Evolutionary conservation across 345 rosid species (phyloP).

Genomic region (Linum usitatissimum): DNA sequence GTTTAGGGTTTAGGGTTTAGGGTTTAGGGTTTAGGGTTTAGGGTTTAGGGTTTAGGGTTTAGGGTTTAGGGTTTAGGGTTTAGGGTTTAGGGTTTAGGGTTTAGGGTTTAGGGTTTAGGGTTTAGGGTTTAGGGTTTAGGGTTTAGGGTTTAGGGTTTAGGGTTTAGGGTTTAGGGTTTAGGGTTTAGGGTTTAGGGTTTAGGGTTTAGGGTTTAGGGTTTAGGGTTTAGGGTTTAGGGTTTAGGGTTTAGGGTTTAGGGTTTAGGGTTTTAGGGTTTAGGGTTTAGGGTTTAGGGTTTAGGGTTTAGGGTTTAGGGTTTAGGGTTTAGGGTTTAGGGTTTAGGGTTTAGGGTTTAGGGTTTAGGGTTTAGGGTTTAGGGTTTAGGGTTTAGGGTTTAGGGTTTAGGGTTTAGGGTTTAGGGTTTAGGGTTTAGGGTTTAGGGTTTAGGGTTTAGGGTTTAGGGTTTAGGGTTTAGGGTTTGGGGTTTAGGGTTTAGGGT

Average conservation of each 20-base stretch:
- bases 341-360: constrained; percentile 15
- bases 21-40: constrained; percentile 7
- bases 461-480: constrained; percentile 12
- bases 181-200: not conserved
- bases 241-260: constrained; percentile 1
- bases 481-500: constrained; percentile 9
- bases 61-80: constrained; percentile 7
- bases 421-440: constrained; percentile 12
- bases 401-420: constrained; percentile 17
- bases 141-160: constrained; percentile 12
- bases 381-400: constrained; percentile 17
- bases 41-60: constrained; percentile 9
- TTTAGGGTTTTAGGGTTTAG: too few relatives aligned
- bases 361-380: constrained; percentile 15
- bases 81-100: constrained; percentile 9
- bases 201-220: not conserved
- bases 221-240: not conserved
- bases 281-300: constrained; percentile 11
- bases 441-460: constrained; percentile 9
- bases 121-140: constrained; percentile 4
- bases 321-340: constrained; percentile 12
- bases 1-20: constrained; percentile 10
- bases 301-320: constrained; percentile 12
- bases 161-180: constrained; percentile 14
- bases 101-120: constrained; percentile 6